Evolutionary conservation across 768 basidiomycete genomes (phyloP).

Genomic region (Kwoniella shandongensis): DNA sequence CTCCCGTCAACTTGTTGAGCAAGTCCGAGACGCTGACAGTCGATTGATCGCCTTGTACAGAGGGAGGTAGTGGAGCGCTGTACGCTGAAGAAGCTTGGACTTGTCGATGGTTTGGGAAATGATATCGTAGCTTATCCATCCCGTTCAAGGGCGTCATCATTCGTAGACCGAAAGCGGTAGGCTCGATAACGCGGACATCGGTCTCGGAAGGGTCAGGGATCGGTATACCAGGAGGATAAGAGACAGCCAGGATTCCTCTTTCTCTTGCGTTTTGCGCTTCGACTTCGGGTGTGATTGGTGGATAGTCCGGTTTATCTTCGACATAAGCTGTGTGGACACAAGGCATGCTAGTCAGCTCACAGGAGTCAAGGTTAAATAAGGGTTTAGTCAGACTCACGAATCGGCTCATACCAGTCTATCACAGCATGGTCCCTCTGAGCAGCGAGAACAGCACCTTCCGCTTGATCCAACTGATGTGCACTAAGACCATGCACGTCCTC

Average conservation of each 20-base stretch:
- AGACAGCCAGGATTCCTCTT: conserved; percentile 33
- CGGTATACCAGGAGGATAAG: conserved; percentile 16
- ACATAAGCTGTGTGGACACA: conserved; percentile 15
- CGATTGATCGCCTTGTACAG: too few species aligned
- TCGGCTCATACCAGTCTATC: conserved; percentile 44
- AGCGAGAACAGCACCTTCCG: conserved; percentile 30
- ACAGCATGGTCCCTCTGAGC: conserved; percentile 10
- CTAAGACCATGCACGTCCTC: conserved; percentile 25
- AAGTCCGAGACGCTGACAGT: conserved; percentile 6
- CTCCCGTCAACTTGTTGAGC: conserved; percentile 1
- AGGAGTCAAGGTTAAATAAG: not conserved
- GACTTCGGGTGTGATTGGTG: conserved; percentile 24
- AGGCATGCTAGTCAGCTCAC: not conserved
- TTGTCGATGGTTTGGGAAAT: too few species aligned
- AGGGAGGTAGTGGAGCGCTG: too few species aligned
- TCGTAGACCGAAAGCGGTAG: not conserved
- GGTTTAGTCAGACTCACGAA: conserved; percentile 16
- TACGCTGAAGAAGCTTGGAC: too few species aligned
- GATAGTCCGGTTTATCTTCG: conserved; percentile 1
- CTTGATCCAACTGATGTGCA: conserved; percentile 29
- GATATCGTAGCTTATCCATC: not conserved
- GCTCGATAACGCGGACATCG: conserved; percentile 8
- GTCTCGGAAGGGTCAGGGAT: conserved; percentile 15
- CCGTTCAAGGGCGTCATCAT: conserved; percentile 11
- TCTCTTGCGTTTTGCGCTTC: conserved; percentile 33